phyloP scores from a whole-genome alignment of 805 yeast genomes.

The Candida ascalaphidarum region DNA sequence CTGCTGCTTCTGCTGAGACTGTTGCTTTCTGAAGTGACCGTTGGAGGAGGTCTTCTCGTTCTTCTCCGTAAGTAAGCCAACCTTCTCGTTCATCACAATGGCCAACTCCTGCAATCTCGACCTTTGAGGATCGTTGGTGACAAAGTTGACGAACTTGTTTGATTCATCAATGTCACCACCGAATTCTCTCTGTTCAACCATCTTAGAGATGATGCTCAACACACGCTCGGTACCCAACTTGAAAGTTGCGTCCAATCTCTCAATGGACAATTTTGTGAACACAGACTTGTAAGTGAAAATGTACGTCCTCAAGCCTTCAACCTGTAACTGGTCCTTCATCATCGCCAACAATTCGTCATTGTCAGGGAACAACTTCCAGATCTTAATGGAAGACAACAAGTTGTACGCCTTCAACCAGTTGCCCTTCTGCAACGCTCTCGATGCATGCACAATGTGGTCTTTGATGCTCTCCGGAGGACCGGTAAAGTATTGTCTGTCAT shows the following conservation, averaged over 20 bases:
- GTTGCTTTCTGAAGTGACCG: conserved; percentile 45
- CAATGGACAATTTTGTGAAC: conserved; percentile 66
- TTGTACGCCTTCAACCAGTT: conserved; percentile 78
- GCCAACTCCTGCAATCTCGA: conserved; percentile 85
- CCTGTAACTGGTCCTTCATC: conserved; percentile 72
- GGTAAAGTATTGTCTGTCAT: conserved; percentile 88
- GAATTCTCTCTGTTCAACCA: conserved; percentile 74
- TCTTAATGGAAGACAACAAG: conserved; percentile 66
- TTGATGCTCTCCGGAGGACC: conserved; percentile 98
- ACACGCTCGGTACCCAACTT: conserved; percentile 51
- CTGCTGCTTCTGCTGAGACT: conserved; percentile 28
- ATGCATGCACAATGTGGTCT: conserved; percentile 89
- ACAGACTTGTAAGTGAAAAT: conserved; percentile 74
- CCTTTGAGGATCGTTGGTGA: conserved; percentile 65
- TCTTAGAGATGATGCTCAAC: conserved; percentile 55
- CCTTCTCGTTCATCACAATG: conserved; percentile 73
- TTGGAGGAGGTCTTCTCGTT: conserved; percentile 78
- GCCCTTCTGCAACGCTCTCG: conserved; percentile 78
- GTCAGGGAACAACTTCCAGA: conserved; percentile 78
- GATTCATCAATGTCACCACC: conserved; percentile 66
- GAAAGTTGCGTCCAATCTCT: conserved; percentile 57
- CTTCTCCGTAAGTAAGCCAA: conserved; percentile 68
- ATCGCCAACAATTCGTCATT: conserved; percentile 57
- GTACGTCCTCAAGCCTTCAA: conserved; percentile 90
- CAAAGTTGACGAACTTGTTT: conserved; percentile 53